Evolutionary conservation across 352 stramenopile genomes (phyloP).

Genomic region (Phytophthora fragariae): DNA sequence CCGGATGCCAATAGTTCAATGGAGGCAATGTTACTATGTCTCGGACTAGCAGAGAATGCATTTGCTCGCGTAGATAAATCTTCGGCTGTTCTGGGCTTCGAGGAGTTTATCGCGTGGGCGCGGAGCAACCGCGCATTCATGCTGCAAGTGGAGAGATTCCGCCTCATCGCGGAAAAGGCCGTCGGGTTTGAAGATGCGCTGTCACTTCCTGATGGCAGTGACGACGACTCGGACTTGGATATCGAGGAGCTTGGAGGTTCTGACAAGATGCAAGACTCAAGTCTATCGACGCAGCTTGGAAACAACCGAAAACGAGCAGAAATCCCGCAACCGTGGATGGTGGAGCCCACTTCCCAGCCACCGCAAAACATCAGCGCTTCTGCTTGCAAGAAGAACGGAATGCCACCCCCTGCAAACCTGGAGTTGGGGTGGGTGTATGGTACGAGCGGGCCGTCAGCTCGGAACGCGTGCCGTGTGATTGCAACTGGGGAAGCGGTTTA

Average conservation of each 20-base stretch:
- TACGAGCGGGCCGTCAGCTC: conserved; percentile 49
- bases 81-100: conserved; percentile 59
- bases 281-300: background rate
- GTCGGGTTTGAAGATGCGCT: conserved; percentile 70
- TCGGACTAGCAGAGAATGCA: conserved; percentile 59
- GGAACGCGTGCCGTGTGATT: conserved; percentile 63
- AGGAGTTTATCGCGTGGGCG: conserved; percentile 86
- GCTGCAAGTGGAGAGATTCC: conserved; percentile 84
- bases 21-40: conserved; percentile 53
- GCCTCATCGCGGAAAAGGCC: conserved; percentile 72
- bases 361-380: background rate
- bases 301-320: conserved; percentile 28
- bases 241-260: conserved; percentile 37
- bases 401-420: conserved; percentile 68
- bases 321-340: conserved; percentile 53
- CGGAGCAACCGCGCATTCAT: conserved; percentile 89
- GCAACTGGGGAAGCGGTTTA: conserved; percentile 72
- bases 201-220: conserved; percentile 70
- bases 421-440: conserved; percentile 84
- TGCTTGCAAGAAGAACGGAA: conserved; percentile 28
- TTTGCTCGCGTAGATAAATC: conserved; percentile 66
- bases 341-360: conserved; percentile 45
- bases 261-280: conserved; percentile 4
- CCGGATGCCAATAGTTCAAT: conserved; percentile 24
- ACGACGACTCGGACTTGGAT: conserved; percentile 82